phyloP scores from a whole-genome alignment of 2,329 filamentous ascomycete species.

The Metarhizium guizhouense region DNA sequence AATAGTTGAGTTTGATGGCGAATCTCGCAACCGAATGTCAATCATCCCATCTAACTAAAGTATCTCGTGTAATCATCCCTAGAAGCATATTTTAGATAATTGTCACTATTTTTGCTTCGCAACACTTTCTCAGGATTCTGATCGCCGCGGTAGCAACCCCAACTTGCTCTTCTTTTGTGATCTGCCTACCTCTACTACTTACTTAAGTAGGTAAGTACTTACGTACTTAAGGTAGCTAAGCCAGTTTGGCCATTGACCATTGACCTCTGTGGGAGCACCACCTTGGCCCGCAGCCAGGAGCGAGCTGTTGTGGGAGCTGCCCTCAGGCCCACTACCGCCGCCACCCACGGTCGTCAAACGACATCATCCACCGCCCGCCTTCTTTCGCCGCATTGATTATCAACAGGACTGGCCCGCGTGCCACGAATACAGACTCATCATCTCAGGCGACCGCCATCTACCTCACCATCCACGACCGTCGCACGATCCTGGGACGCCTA shows the following conservation, averaged over 20 bases:
- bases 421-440: conserved; percentile 6
- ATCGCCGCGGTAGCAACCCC: no score
- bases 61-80: no score
- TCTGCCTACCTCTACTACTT: not conserved
- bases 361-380: conserved; percentile 16
- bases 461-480: conserved; percentile 3
- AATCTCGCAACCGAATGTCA: no score
- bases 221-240: not conserved
- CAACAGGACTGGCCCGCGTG: conserved; percentile 9
- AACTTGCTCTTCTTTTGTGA: not conserved
- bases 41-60: no score
- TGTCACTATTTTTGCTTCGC: no score
- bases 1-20: no score
- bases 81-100: no score
- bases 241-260: not conserved
- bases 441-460: conserved; percentile 3
- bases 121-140: no score
- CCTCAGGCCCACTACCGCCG: conserved; percentile 11
- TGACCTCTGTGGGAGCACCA: not conserved
- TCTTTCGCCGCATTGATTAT: conserved; percentile 12
- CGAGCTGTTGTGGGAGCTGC: conserved; percentile 10
- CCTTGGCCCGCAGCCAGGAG: conserved; percentile 1
- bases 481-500: not conserved
- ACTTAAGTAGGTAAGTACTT: not conserved
- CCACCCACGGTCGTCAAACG: conserved; percentile 14